These are phyloP conservation scores for Penicillium nordicum DNA, from an alignment of 2,329 filamentous ascomycete species.

Conservation along the genomic window DNA sequence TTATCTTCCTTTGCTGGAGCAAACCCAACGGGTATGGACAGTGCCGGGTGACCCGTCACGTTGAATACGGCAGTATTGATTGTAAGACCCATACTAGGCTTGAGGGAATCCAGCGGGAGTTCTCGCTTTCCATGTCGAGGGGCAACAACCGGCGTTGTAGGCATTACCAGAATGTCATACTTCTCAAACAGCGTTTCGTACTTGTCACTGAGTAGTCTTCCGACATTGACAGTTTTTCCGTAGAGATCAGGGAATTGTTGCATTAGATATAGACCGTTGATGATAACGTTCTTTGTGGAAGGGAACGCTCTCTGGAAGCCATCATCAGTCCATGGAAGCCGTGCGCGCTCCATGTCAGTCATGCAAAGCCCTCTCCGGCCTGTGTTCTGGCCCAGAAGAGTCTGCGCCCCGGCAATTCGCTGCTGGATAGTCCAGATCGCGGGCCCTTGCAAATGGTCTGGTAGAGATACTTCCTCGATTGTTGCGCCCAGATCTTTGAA, in stretches of 20 bases:
- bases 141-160: constrained; percentile 32
- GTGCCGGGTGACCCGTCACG: constrained; percentile 55
- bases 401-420: constrained; percentile 43
- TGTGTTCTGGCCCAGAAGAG: constrained; percentile 44
- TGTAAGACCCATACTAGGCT: constrained; percentile 50
- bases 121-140: constrained; percentile 24
- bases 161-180: constrained; percentile 44
- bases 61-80: constrained; percentile 58
- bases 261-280: constrained; percentile 42
- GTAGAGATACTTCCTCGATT: constrained; percentile 52
- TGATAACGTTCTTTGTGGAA: constrained; percentile 45
- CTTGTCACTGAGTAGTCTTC: constrained; percentile 36
- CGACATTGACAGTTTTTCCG: constrained; percentile 42
- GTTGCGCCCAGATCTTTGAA: constrained; percentile 49
- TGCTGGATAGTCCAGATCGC: constrained; percentile 48
- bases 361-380: constrained; percentile 50
- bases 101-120: constrained; percentile 24
- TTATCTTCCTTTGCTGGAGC: constrained; percentile 27
- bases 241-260: constrained; percentile 40
- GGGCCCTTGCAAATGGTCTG: constrained; percentile 45
- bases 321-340: constrained; percentile 47
- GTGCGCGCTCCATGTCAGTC: constrained; percentile 50
- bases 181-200: constrained; percentile 42
- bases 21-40: constrained; percentile 52
- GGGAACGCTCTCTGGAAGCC: constrained; percentile 49